Evolutionary conservation across 2,329 filamentous ascomycete genomes (phyloP).

Genomic region (Pleurostoma richardsiae): DNA sequence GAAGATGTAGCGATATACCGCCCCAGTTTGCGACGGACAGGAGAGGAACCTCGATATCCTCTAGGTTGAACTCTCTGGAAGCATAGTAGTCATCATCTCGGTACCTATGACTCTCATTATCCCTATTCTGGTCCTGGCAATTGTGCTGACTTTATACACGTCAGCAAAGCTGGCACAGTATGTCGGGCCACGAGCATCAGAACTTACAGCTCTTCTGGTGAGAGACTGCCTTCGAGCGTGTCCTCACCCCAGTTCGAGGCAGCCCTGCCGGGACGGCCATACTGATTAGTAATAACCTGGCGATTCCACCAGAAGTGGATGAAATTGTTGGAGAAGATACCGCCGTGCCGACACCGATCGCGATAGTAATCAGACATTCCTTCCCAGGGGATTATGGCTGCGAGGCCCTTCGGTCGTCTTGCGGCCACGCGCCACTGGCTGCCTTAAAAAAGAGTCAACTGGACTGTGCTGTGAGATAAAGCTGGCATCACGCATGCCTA

Average conservation of each 20-base stretch:
- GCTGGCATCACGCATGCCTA: slow-evolving; percentile 1
- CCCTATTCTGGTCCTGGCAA: slow-evolving; percentile 38
- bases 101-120: slow-evolving; percentile 46
- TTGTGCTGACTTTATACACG: slow-evolving; percentile 20
- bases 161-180: too few relatives aligned
- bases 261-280: slow-evolving; percentile 41
- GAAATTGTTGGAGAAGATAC: slow-evolving; percentile 54
- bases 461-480: background rate
- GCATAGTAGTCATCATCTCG: slow-evolving; percentile 61
- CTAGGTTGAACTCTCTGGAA: slow-evolving; percentile 59
- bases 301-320: slow-evolving; percentile 64
- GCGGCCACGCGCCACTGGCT: slow-evolving; percentile 43
- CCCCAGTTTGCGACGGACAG: slow-evolving; percentile 68
- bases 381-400: slow-evolving; percentile 45
- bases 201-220: slow-evolving; percentile 41
- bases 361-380: slow-evolving; percentile 50
- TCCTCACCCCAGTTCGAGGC: slow-evolving; percentile 28
- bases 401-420: slow-evolving; percentile 36
- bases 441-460: background rate
- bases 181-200: too few relatives aligned
- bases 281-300: slow-evolving; percentile 64
- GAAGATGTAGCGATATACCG: slow-evolving; percentile 62
- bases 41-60: slow-evolving; percentile 62
- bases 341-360: slow-evolving; percentile 56
- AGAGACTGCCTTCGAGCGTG: slow-evolving; percentile 54